Conservation (phyloP, 2,329 filamentous ascomycete species). For the Elsinoe australis region DNA sequence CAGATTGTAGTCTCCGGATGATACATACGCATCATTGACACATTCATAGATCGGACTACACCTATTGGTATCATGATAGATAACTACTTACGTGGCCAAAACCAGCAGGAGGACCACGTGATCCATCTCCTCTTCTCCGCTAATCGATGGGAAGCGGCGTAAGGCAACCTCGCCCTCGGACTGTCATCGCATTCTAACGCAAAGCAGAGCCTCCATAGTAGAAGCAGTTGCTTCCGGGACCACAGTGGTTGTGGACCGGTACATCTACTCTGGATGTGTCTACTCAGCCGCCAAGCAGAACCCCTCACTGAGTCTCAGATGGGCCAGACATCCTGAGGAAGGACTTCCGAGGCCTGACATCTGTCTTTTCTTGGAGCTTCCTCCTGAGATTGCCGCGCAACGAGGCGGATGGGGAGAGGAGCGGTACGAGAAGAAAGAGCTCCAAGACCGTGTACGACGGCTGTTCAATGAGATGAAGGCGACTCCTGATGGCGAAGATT, state of each 20-base stretch:
- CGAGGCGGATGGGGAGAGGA: slow-evolving; percentile 86
- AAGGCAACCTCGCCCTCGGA: too few relatives aligned
- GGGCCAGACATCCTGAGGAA: slow-evolving; percentile 77
- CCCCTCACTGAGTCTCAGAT: slow-evolving; percentile 59
- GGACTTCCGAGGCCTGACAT: slow-evolving; percentile 82
- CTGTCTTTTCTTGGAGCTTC: slow-evolving; percentile 79
- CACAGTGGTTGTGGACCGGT: slow-evolving; percentile 80
- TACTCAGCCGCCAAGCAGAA: slow-evolving; percentile 86
- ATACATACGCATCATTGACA: neutral
- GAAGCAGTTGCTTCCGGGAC: slow-evolving; percentile 53
- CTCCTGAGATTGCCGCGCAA: slow-evolving; percentile 60
- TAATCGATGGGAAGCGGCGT: slow-evolving; percentile 72
- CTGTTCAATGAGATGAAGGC: slow-evolving; percentile 56
- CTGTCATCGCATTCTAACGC: slow-evolving; percentile 19
- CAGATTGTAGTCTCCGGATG: too few relatives aligned
- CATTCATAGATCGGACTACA: slow-evolving; percentile 62
- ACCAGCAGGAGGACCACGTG: slow-evolving; percentile 73
- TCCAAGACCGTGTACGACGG: slow-evolving; percentile 71
- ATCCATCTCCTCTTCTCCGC: slow-evolving; percentile 87
- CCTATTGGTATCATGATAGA: slow-evolving; percentile 84
- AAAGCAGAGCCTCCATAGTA: slow-evolving; percentile 32
- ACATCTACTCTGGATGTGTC: slow-evolving; percentile 90
- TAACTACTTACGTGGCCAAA: slow-evolving; percentile 64
- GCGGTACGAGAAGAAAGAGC: slow-evolving; percentile 74
- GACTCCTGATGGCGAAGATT: slow-evolving; percentile 43